Evolutionary conservation across 2,329 filamentous ascomycete species (phyloP), one percentile per base, ranked within the genome.

Genomic region (Aspergillus fijiensis): DNA sequence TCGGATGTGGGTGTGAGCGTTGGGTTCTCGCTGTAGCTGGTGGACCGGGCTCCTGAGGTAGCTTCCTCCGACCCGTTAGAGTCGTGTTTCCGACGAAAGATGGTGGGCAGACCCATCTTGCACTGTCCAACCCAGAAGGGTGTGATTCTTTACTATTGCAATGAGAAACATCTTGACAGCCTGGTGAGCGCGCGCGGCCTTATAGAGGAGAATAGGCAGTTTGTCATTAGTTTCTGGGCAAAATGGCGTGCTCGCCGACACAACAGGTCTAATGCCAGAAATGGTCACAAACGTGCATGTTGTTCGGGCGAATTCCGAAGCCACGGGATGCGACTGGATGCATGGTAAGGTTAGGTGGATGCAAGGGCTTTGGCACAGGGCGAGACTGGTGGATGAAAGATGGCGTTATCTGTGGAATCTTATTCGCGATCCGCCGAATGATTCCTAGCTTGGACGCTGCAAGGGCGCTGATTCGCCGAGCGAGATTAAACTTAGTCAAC

Each of bases 101-200:
- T 33, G 33, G 55, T n/a, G 35, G 50, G 33, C 14, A 51, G 49
- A 49, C 55, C 55, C 55, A 58, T 58, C 27, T n/a, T 58, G 55
- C 14, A 33, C 42, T 19, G 53, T 45, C 39, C 16, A 45, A 9
- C 16, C 53, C 53, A 2, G 45, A n/a, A 21, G 16, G 27, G 14
- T 14, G 49, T 25, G 19, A 25, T 51, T 49, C 39, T 45, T 45
- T 45, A 5, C 39, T 19, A 19, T 6, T 14, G 39, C 16, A 10
- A 45, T 2, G 39, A 45, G 16, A 45, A 45, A 19, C 14, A 45
- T 45, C n/a, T 19, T 14, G 14, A n/a, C 39, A 9, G 16, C 39
- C 1, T 45, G 39, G 39, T 45, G 39, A 16, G 14, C 16, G 39
- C 39, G 16, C 33, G 39, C 39, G 14, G 16, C 39, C 39, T 45